A percentile compares a stretch with the other conserved stretches of the same genome.
Evolutionary conservation across 176 grass and related monocot genomes (phyloP).

Genomic region (Elymus sibiricus): DNA sequence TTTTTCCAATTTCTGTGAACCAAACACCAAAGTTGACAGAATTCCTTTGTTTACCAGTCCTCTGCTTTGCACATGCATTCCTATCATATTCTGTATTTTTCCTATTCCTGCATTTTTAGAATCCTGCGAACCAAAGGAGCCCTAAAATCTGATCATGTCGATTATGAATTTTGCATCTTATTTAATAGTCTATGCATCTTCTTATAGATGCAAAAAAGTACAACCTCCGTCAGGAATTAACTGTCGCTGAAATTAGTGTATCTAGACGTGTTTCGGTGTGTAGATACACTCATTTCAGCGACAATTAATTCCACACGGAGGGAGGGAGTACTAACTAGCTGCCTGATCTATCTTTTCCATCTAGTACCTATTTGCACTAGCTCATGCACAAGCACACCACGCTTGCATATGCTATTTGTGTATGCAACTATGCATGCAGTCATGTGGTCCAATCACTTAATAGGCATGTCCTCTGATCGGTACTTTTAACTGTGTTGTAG

Average conservation of each 20-base stretch:
- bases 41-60: too few species aligned
- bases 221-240: neutral
- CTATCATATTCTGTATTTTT: too few species aligned
- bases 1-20: too few species aligned
- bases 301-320: neutral
- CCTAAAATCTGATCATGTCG: neutral
- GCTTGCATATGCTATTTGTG: neutral
- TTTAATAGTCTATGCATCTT: neutral
- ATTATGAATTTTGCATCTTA: constrained; percentile 3
- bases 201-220: neutral
- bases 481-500: constrained; percentile 2
- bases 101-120: too few species aligned
- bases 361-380: neutral
- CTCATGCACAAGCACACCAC: neutral
- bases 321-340: neutral
- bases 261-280: too few species aligned
- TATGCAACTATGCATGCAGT: constrained; percentile 1
- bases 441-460: constrained; percentile 8
- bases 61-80: too few species aligned
- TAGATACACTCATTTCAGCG: too few species aligned
- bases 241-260: too few species aligned
- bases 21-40: too few species aligned
- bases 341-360: neutral
- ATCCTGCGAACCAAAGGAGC: too few species aligned
- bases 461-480: neutral